Evolutionary conservation across 768 basidiomycete genomes (phyloP).

Genomic region (Mycena alexandri): DNA sequence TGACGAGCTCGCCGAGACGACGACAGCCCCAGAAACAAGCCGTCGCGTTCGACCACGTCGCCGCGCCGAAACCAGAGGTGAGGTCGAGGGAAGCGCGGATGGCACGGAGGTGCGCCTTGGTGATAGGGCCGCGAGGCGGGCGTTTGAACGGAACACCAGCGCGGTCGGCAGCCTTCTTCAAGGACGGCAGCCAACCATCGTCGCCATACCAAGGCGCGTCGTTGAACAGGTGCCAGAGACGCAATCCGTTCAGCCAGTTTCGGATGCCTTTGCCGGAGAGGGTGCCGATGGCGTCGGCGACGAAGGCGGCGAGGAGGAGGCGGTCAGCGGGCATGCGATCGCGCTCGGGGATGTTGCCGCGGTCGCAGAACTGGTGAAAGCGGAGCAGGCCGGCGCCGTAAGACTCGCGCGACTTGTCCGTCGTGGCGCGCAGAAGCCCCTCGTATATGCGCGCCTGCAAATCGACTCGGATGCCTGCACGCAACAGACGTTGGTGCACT

Average conservation of each 20-base stretch:
- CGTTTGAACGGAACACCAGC: slow-evolving; percentile 3
- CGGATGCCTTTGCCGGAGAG: slow-evolving; percentile 4
- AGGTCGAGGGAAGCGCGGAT: slow-evolving; percentile 8
- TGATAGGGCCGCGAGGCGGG: slow-evolving; percentile 12
- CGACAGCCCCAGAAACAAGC: slow-evolving; percentile 22
- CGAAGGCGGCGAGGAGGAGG: slow-evolving; percentile 27
- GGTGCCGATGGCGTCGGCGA: slow-evolving; percentile 19
- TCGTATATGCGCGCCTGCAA: background rate
- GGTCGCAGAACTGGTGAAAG: slow-evolving; percentile 37
- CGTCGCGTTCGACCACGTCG: slow-evolving; percentile 8
- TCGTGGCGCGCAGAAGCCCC: slow-evolving; percentile 24
- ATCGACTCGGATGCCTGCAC: background rate
- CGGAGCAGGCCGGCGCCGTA: slow-evolving; percentile 44
- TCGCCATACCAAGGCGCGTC: slow-evolving; percentile 23
- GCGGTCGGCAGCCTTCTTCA: slow-evolving; percentile 8
- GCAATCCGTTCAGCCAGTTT: slow-evolving; percentile 18
- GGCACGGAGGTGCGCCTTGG: slow-evolving; percentile 6
- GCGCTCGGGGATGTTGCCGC: background rate
- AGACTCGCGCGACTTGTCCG: background rate
- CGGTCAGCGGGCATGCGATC: slow-evolving; percentile 19
- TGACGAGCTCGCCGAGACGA: slow-evolving; percentile 20
- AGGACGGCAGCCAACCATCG: background rate
- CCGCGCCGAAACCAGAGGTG: background rate
- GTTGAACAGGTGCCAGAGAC: slow-evolving; percentile 21
- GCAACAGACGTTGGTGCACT: background rate